Conservation (phyloP, 257 asterid species). For the Pogostemon cablin region DNA sequence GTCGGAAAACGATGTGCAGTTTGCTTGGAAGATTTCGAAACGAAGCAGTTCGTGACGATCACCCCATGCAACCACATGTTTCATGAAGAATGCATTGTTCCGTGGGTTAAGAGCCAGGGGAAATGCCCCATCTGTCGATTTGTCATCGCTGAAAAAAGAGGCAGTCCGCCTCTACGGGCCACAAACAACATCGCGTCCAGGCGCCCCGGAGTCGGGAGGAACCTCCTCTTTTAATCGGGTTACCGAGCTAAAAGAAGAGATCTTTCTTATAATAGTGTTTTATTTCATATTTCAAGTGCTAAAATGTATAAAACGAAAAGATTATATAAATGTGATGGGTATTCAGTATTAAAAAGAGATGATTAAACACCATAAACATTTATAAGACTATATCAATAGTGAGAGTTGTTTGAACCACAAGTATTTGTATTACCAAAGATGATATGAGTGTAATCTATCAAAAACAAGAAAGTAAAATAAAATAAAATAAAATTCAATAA, state of each 20-base stretch:
- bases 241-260: background rate
- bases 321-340: too few relatives aligned
- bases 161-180: background rate
- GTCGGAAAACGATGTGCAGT: slow-evolving; percentile 71
- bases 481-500: too few relatives aligned
- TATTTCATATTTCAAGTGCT: background rate
- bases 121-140: slow-evolving; percentile 81
- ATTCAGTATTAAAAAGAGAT: too few relatives aligned
- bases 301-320: background rate
- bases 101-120: slow-evolving; percentile 83
- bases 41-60: slow-evolving; percentile 56
- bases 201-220: slow-evolving; percentile 2
- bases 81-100: slow-evolving; percentile 87
- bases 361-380: too few relatives aligned
- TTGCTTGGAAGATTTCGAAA: slow-evolving; percentile 84
- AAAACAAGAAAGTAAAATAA: too few relatives aligned
- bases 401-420: too few relatives aligned
- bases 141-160: slow-evolving; percentile 26
- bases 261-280: background rate
- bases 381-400: too few relatives aligned
- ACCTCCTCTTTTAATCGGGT: background rate
- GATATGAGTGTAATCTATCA: too few relatives aligned
- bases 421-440: too few relatives aligned
- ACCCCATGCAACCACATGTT: slow-evolving; percentile 94
- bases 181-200: background rate